A percentile compares a stretch with the other conserved stretches of the same genome.
phyloP scores from a whole-genome alignment of 192 early-diverging fungal species.

The Backusella tarrabulga region DNA sequence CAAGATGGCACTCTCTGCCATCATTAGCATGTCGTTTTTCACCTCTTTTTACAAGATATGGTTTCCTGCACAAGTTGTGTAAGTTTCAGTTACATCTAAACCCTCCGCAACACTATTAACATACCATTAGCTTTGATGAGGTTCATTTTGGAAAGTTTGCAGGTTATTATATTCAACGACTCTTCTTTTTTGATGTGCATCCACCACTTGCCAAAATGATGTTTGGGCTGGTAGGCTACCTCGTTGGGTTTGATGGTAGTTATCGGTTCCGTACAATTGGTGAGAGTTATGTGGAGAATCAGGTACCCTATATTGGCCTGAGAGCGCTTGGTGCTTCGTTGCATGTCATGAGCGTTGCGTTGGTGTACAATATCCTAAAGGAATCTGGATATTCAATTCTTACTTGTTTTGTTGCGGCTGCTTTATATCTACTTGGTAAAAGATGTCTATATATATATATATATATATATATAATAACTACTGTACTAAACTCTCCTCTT shows the following conservation, averaged over 20 bases:
- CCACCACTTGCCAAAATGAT: slow-evolving; percentile 95
- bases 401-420: slow-evolving; percentile 70
- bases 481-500: background rate
- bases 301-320: slow-evolving; percentile 87
- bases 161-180: slow-evolving; percentile 81
- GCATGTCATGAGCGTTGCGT: slow-evolving; percentile 71
- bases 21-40: slow-evolving; percentile 49
- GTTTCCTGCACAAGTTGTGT: slow-evolving; percentile 75
- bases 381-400: slow-evolving; percentile 81
- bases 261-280: slow-evolving; percentile 96
- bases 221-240: slow-evolving; percentile 76
- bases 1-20: slow-evolving; percentile 17
- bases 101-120: background rate
- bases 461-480: background rate
- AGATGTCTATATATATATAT: background rate
- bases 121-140: slow-evolving; percentile 84
- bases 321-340: slow-evolving; percentile 77
- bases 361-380: slow-evolving; percentile 83
- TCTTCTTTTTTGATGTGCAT: slow-evolving; percentile 97
- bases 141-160: slow-evolving; percentile 99
- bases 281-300: slow-evolving; percentile 82
- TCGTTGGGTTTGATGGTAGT: slow-evolving; percentile 93
- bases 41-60: slow-evolving; percentile 70
- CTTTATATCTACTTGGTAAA: slow-evolving; percentile 82
- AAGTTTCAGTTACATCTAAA: slow-evolving; percentile 17